These are phyloP conservation scores for Anisodus acutangulus DNA, from an alignment of 257 asterid genomes.

Conservation along the genomic window DNA sequence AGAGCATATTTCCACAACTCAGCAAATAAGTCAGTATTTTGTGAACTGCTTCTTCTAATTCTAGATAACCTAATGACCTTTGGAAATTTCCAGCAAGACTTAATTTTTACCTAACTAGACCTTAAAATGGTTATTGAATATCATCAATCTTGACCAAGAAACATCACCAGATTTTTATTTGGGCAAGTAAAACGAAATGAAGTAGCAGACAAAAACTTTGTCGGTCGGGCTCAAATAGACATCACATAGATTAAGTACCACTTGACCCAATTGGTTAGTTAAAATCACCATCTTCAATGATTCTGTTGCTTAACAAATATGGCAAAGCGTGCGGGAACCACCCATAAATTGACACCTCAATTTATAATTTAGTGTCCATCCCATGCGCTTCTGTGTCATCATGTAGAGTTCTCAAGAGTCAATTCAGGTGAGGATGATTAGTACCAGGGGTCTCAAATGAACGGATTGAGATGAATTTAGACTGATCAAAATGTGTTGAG, in stretches of 20 bases:
- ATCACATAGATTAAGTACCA: constrained; percentile 1
- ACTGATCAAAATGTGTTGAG: no score
- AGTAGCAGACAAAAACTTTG: background rate
- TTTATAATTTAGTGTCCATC: background rate
- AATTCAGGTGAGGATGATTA: background rate
- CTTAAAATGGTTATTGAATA: background rate
- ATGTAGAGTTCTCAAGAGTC: background rate
- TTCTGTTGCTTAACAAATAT: constrained; percentile 40
- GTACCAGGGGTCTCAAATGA: no score
- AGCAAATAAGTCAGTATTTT: background rate
- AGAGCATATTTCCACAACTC: constrained; percentile 14
- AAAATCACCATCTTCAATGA: constrained; percentile 36
- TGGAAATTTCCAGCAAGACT: background rate
- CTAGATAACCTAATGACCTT: constrained; percentile 21
- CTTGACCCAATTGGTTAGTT: constrained; percentile 28
- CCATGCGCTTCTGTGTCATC: constrained; percentile 30
- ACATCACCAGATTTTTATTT: constrained; percentile 9
- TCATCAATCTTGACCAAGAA: background rate
- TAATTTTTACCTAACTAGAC: background rate
- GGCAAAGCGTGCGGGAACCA: constrained; percentile 1
- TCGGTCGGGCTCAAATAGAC: background rate
- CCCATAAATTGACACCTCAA: background rate
- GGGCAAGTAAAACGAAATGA: background rate
- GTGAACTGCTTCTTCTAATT: background rate
- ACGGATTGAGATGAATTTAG: no score